phyloP scores from a whole-genome alignment of 208 protist genomes.

The Crithidia thermophila region DNA sequence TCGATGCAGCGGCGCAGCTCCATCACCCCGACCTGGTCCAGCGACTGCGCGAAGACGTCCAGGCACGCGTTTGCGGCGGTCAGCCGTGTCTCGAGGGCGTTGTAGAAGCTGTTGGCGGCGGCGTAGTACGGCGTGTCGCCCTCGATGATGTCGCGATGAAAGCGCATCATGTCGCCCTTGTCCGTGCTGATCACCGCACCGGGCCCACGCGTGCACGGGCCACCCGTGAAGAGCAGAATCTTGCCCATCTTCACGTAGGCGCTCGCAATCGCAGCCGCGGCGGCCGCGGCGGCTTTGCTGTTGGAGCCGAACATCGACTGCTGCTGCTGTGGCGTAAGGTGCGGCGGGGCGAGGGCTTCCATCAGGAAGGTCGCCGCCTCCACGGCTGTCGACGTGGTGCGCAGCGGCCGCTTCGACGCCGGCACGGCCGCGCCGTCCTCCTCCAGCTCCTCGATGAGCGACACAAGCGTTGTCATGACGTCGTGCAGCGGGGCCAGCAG shows the following conservation, averaged over 20 bases:
- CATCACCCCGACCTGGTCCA: constrained; percentile 97
- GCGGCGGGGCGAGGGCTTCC: constrained; percentile 48
- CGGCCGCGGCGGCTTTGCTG: constrained; percentile 5
- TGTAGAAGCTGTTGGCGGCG: constrained; percentile 90
- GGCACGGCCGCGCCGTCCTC: constrained; percentile 51
- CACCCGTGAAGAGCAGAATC: constrained; percentile 96
- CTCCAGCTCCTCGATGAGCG: constrained; percentile 62
- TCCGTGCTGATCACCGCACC: constrained; percentile 91
- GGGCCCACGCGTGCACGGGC: constrained; percentile 95
- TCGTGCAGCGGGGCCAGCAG: constrained; percentile 95
- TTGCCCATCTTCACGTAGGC: constrained; percentile 35
- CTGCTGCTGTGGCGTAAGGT: constrained; percentile 10
- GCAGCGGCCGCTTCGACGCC: constrained; percentile 60
- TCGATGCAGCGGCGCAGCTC: constrained; percentile 95
- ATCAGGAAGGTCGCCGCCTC: constrained; percentile 61
- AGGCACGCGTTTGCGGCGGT: constrained; percentile 91
- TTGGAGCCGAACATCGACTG: constrained; percentile 13
- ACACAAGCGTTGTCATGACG: constrained; percentile 77
- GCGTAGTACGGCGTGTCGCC: constrained; percentile 78
- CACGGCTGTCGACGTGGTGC: constrained; percentile 76
- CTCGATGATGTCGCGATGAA: constrained; percentile 96
- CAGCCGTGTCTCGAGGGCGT: constrained; percentile 84
- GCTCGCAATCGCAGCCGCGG: not conserved
- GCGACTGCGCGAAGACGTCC: constrained; percentile 96
- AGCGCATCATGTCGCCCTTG: constrained; percentile 96